Evolutionary conservation across 2,329 filamentous ascomycete genomes (phyloP).

Genomic region (Ophiognomonia clavigignenti-juglandacearum): DNA sequence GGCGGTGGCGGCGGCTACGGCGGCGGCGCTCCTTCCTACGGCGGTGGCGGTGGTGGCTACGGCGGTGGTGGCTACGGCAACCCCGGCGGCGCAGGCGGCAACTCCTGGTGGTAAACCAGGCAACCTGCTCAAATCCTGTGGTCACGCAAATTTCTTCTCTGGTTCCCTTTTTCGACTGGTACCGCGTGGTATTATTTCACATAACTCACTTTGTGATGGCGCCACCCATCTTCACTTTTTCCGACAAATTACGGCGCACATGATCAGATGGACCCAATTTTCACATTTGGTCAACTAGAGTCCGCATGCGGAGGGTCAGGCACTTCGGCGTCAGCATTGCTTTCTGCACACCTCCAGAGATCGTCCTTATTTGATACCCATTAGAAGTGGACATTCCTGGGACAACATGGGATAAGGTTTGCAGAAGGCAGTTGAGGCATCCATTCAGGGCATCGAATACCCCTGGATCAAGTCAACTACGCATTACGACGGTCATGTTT

Average conservation of each 20-base stretch:
- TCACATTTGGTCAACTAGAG: conserved; percentile 25
- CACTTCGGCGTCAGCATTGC: conserved; percentile 32
- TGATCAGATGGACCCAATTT: conserved; percentile 25
- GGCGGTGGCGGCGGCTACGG: conserved; percentile 41
- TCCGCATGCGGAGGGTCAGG: conserved; percentile 29
- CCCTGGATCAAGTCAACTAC: conserved; percentile 28
- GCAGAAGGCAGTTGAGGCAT: conserved; percentile 24
- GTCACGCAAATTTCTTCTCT: conserved; percentile 8
- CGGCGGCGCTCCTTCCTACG: conserved; percentile 31
- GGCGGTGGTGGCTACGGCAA: conserved; percentile 62
- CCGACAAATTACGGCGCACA: conserved; percentile 30
- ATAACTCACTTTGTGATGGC: conserved; percentile 33
- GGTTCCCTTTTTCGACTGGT: conserved; percentile 20
- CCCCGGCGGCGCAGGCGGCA: conserved; percentile 58
- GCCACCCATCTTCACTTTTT: conserved; percentile 21
- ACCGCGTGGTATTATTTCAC: conserved; percentile 18
- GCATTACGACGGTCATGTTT: conserved; percentile 36
- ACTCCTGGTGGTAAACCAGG: conserved; percentile 61
- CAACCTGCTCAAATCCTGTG: conserved; percentile 10
- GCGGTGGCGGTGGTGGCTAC: conserved; percentile 42
- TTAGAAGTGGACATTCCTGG: conserved; percentile 29
- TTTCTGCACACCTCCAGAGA: conserved; percentile 29
- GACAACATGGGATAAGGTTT: conserved; percentile 22
- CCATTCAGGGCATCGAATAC: conserved; percentile 21
- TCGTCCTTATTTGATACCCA: conserved; percentile 35